These are phyloP conservation scores for Neoarthrinium moseri DNA, from an alignment of 2,329 filamentous ascomycete species.

Conservation along the genomic window DNA sequence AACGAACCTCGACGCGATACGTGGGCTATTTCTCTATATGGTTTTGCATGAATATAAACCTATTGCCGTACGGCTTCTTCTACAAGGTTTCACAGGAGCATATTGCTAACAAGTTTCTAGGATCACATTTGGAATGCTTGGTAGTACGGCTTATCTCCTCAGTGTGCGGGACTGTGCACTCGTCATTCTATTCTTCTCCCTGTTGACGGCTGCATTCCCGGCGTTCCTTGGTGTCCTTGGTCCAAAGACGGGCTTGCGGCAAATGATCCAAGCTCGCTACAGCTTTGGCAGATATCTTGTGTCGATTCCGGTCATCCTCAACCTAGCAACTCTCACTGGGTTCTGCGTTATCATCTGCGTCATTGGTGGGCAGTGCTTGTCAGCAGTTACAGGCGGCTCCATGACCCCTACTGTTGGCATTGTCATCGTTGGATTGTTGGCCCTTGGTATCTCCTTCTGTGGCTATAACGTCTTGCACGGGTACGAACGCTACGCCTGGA, in stretches of 20 bases:
- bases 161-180: constrained; percentile 55
- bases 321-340: constrained; percentile 61
- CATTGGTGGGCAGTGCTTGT: constrained; percentile 58
- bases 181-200: constrained; percentile 62
- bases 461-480: constrained; percentile 57
- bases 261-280: constrained; percentile 65
- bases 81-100: background rate
- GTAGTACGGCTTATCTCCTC: constrained; percentile 53
- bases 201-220: constrained; percentile 52
- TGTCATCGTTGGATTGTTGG: constrained; percentile 56
- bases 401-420: constrained; percentile 58
- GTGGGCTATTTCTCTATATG: constrained; percentile 28
- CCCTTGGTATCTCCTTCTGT: constrained; percentile 60
- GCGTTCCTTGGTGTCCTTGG: constrained; percentile 59
- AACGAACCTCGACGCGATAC: constrained; percentile 25
- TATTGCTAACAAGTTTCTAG: constrained; percentile 26
- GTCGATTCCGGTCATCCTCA: constrained; percentile 59
- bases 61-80: constrained; percentile 22
- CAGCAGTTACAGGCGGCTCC: constrained; percentile 47
- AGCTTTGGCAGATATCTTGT: constrained; percentile 61
- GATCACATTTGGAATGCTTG: constrained; percentile 64
- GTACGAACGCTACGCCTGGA: constrained; percentile 58
- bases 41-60: constrained; percentile 27
- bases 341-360: constrained; percentile 63
- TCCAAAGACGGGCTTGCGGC: constrained; percentile 62